Conservation (phyloP, 2,329 filamentous ascomycete species). For the Talaromyces piceae region DNA sequence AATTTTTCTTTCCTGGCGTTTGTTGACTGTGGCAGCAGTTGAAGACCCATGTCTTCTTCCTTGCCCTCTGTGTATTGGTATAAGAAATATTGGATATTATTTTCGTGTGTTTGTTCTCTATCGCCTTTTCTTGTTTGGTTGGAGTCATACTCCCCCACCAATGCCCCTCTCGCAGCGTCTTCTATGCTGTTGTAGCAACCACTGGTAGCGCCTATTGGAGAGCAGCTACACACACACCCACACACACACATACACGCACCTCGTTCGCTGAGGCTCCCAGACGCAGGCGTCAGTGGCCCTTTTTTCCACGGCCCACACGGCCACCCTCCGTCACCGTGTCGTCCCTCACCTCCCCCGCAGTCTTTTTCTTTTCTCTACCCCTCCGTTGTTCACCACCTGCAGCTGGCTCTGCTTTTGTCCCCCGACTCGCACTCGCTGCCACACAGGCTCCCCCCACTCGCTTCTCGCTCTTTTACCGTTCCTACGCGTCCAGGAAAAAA, state of each 20-base stretch:
- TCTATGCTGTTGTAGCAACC: not conserved
- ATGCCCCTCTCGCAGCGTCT: not conserved
- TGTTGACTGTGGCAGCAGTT: too few species aligned
- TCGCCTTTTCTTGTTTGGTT: not conserved
- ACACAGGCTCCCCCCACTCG: slow-evolving; percentile 31
- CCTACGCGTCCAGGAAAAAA: slow-evolving; percentile 53
- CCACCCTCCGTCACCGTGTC: slow-evolving; percentile 26
- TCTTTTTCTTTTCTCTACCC: slow-evolving; percentile 49
- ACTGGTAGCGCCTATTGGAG: not conserved
- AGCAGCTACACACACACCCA: not conserved
- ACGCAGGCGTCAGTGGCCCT: slow-evolving; percentile 1
- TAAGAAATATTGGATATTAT: too few species aligned
- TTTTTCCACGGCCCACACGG: slow-evolving; percentile 15
- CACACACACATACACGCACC: too few species aligned
- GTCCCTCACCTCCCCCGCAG: slow-evolving; percentile 18
- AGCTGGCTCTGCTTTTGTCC: slow-evolving; percentile 59
- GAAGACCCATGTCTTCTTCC: too few species aligned
- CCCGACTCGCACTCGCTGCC: slow-evolving; percentile 18
- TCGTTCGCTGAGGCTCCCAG: not conserved
- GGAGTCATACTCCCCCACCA: not conserved
- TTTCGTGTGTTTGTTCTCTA: too few species aligned
- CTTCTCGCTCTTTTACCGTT: slow-evolving; percentile 39
- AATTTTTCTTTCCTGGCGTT: too few species aligned
- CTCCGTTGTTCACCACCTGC: slow-evolving; percentile 47
- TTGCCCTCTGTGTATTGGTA: too few species aligned